These are phyloP conservation scores for Murraya koenigii DNA, from an alignment of 345 rosid species.

Conservation along the genomic window DNA sequence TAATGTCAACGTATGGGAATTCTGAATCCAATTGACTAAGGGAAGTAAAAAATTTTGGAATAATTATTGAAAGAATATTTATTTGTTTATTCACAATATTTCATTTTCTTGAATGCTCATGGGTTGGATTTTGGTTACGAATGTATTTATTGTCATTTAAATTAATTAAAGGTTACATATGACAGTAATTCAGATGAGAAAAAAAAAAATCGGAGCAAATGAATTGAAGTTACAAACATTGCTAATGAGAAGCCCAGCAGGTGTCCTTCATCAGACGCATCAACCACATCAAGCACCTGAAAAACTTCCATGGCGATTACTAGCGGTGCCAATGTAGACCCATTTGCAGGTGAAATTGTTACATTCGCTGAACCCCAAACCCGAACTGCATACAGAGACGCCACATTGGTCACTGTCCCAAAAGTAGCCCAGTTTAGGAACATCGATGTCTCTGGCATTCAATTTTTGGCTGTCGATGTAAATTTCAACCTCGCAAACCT, in stretches of 20 bases:
- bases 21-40: too few relatives aligned
- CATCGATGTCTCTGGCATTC: neutral
- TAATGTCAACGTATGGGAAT: too few relatives aligned
- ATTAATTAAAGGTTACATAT: too few relatives aligned
- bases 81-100: too few relatives aligned
- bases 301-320: slow-evolving; percentile 19
- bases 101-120: too few relatives aligned
- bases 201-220: neutral
- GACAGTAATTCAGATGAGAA: too few relatives aligned
- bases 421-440: neutral
- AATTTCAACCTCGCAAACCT: neutral
- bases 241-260: neutral
- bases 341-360: slow-evolving; percentile 2
- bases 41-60: too few relatives aligned
- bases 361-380: slow-evolving; percentile 11
- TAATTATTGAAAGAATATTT: too few relatives aligned
- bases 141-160: too few relatives aligned
- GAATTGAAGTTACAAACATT: neutral
- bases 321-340: slow-evolving; percentile 11
- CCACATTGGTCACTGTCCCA: neutral
- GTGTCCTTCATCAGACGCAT: neutral
- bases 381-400: neutral
- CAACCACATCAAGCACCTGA: neutral
- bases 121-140: too few relatives aligned
- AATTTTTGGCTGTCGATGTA: neutral